These are phyloP conservation scores for Coffea humblotiana DNA, from an alignment of 305 asterid species.

Conservation along the genomic window DNA sequence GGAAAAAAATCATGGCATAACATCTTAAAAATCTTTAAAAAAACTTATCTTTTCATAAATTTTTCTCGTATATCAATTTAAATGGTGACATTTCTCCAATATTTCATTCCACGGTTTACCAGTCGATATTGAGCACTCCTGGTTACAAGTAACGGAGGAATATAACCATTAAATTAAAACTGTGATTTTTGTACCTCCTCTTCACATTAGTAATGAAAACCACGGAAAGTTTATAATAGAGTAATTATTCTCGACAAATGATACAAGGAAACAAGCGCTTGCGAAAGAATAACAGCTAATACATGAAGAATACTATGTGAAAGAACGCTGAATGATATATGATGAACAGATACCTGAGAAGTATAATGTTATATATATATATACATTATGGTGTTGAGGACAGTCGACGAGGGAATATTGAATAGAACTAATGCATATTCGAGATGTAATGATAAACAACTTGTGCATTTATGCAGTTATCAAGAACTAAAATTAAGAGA, in stretches of 20 bases:
- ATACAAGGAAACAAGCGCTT: not conserved
- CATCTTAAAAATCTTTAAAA: too few species aligned
- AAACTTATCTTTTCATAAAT: too few species aligned
- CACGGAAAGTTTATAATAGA: not conserved
- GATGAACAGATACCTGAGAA: slow-evolving; percentile 1
- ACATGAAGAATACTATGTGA: not conserved
- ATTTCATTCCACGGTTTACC: not conserved
- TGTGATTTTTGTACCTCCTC: not conserved
- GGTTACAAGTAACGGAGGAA: not conserved
- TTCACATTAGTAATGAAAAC: not conserved
- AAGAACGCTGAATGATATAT: not conserved
- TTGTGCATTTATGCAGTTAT: not conserved
- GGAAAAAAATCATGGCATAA: too few species aligned
- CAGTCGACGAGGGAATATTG: not conserved
- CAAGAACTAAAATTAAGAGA: not conserved
- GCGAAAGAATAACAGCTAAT: not conserved
- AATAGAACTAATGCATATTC: slow-evolving; percentile 12
- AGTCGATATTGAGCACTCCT: not conserved
- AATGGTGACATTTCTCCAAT: too few species aligned
- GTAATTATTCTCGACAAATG: not conserved
- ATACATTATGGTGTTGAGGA: not conserved
- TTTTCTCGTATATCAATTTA: too few species aligned
- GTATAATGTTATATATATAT: not conserved
- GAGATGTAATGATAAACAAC: slow-evolving; percentile 6
- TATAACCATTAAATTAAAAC: not conserved